A percentile compares a stretch with the other conserved stretches of the same genome.
Evolutionary conservation across 176 grass and related monocot species (phyloP).

Genomic region (Ensete glaucum): DNA sequence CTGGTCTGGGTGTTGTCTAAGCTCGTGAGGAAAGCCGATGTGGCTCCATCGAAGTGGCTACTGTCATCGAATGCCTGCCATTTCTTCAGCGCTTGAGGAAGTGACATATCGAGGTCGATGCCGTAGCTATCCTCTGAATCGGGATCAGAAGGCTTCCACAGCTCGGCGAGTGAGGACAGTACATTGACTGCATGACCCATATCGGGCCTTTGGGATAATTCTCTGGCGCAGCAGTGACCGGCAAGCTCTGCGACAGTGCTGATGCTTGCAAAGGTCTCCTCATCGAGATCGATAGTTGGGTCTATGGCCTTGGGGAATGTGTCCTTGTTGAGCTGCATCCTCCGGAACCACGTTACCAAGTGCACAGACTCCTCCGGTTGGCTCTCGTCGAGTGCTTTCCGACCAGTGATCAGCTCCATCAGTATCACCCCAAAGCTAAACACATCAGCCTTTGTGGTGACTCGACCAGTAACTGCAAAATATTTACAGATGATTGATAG

Average conservation of each 20-base stretch:
- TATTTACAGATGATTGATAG: not conserved
- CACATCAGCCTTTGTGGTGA: conserved; percentile 42
- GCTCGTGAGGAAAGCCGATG: not conserved
- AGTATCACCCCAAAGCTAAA: conserved; percentile 44
- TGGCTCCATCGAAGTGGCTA: not conserved
- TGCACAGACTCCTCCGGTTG: conserved; percentile 30
- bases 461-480: conserved; percentile 30
- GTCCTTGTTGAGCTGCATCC: conserved; percentile 20
- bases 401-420: conserved; percentile 40
- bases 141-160: not conserved
- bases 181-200: conserved; percentile 38
- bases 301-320: conserved; percentile 27
- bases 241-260: conserved; percentile 25
- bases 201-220: conserved; percentile 27
- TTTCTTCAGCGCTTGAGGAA: conserved; percentile 10
- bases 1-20: conserved; percentile 7
- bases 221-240: conserved; percentile 27
- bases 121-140: not conserved
- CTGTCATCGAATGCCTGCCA: conserved; percentile 9
- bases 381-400: conserved; percentile 22
- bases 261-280: conserved; percentile 29
- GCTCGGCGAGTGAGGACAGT: not conserved
- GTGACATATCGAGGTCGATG: conserved; percentile 8
- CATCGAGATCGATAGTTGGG: conserved; percentile 21
- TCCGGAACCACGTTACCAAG: conserved; percentile 32